These are phyloP conservation scores for Hibiscus syriacus DNA, from an alignment of 345 rosid genomes.

Conservation along the genomic window DNA sequence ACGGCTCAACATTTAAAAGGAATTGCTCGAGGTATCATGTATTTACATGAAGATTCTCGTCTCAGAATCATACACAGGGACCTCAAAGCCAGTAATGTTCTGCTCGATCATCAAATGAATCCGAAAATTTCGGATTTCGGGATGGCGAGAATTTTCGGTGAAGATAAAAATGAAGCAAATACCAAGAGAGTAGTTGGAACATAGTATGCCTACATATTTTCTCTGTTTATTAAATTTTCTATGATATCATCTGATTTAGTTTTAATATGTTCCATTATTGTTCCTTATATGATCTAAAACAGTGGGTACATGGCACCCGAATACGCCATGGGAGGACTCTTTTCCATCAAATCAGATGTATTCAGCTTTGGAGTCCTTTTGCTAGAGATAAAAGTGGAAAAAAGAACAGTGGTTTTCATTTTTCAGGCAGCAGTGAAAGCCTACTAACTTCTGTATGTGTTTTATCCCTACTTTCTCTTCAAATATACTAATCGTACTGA, in stretches of 20 bases:
- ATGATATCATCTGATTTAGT: too few relatives aligned
- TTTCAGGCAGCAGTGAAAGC: too few relatives aligned
- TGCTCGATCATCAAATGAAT: slow-evolving; percentile 16
- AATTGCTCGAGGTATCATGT: slow-evolving; percentile 29
- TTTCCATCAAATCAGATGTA: too few relatives aligned
- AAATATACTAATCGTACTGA: too few relatives aligned
- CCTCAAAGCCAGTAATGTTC: slow-evolving; percentile 18
- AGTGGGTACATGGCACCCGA: slow-evolving; percentile 22
- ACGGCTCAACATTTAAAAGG: background rate
- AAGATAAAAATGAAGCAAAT: slow-evolving; percentile 21
- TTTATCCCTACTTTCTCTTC: too few relatives aligned
- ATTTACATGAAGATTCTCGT: slow-evolving; percentile 37
- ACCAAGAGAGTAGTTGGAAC: slow-evolving; percentile 25
- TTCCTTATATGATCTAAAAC: background rate
- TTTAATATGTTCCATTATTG: too few relatives aligned
- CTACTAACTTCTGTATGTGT: too few relatives aligned
- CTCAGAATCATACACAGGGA: slow-evolving; percentile 26
- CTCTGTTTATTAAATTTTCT: too few relatives aligned
- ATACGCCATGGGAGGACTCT: too few relatives aligned
- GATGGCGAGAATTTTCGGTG: slow-evolving; percentile 24
- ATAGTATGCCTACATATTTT: background rate
- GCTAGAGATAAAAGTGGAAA: too few relatives aligned
- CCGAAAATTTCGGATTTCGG: slow-evolving; percentile 30
- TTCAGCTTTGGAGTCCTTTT: too few relatives aligned
- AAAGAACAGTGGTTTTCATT: too few relatives aligned